phyloP scores from a whole-genome alignment of 2,329 filamentous ascomycete species.

The Alternaria triticimaculans region DNA sequence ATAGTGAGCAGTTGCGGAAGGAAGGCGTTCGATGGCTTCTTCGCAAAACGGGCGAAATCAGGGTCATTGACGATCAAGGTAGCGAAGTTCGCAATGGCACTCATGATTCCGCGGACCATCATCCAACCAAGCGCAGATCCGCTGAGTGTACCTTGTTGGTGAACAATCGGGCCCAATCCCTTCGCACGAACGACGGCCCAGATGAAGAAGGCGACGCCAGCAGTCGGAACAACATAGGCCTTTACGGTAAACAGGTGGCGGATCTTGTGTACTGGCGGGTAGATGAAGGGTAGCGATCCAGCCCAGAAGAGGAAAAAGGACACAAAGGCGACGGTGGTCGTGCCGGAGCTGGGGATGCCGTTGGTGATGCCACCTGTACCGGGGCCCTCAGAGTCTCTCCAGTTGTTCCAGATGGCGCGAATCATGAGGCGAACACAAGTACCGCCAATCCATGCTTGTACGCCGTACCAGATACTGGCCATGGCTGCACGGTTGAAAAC shows the following conservation, averaged over 20 bases:
- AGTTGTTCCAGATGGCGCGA: slow-evolving; percentile 77
- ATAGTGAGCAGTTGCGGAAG: slow-evolving; percentile 75
- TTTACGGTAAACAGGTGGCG: slow-evolving; percentile 92
- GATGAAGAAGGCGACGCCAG: slow-evolving; percentile 85
- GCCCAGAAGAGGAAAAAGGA: slow-evolving; percentile 91
- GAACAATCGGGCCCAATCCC: slow-evolving; percentile 82
- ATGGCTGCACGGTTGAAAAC: slow-evolving; percentile 88
- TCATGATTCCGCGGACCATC: slow-evolving; percentile 86
- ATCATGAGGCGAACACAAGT: slow-evolving; percentile 90
- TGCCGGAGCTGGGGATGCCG: slow-evolving; percentile 71
- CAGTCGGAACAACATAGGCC: slow-evolving; percentile 79
- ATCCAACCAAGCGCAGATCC: slow-evolving; percentile 80
- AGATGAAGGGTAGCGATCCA: slow-evolving; percentile 79
- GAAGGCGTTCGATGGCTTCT: slow-evolving; percentile 75
- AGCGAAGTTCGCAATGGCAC: slow-evolving; percentile 87
- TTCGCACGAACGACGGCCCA: slow-evolving; percentile 85
- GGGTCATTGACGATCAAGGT: slow-evolving; percentile 82
- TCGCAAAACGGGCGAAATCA: slow-evolving; percentile 84
- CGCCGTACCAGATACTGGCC: slow-evolving; percentile 87
- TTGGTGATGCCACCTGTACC: slow-evolving; percentile 64
- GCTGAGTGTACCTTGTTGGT: slow-evolving; percentile 66
- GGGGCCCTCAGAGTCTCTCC: slow-evolving; percentile 53
- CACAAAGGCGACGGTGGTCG: slow-evolving; percentile 75
- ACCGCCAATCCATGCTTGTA: slow-evolving; percentile 82
- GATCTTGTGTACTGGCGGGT: slow-evolving; percentile 88